Evolutionary conservation across 192 early-diverging fungal species (phyloP), one percentile per base, ranked within the genome.

Genomic region (Coemansia sp.): DNA sequence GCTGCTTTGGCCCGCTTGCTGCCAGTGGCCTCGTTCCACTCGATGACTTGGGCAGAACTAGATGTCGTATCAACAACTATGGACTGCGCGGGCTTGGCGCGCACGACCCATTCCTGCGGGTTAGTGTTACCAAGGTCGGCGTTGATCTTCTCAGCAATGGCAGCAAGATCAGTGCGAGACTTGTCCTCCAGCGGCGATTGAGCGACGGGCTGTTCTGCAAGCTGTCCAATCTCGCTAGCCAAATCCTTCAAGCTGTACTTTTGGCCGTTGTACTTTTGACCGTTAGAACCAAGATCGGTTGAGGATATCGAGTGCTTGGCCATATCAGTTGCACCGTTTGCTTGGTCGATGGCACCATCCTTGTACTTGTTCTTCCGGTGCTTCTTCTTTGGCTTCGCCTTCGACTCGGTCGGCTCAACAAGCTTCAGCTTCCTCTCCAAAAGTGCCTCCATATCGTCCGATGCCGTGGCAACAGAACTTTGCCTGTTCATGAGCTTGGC

Each of bases 1-100:
- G 77, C 58, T 15, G 75, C 69, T 48, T 81, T 82, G 55, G 78
- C 69, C n/a, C 75, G 46, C 63, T 84, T 86, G 62, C 84, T 79
- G 41, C 83, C 80, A 3, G 77, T 51, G 12, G 73, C 75, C 63
- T 79, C 86, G 69, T 76, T 81, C 82, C 70, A 82, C 14, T 53
- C 63, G 19, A 83, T 64, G 21, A 83, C 67, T 19, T 72, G 55
- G 0, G 64, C 67, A n/a, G 62, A 34, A 50, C 67, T 41, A 21
- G 17, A 11, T n/a, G 31, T n/a, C n/a, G 57, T 34, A 39, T 42
- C 19, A 32, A 29, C 1, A 27, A 10, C 64, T 11, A 57, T 0
- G 3, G 69, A 25, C 17, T 19, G 12, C 17, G 36, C 17, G 8
- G 59, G 34, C 46, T 66, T 74, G 37, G 42, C 63, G 68, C 70